Evolutionary conservation across 2,329 filamentous ascomycete species (phyloP).

Genomic region (Diaporthe eres): DNA sequence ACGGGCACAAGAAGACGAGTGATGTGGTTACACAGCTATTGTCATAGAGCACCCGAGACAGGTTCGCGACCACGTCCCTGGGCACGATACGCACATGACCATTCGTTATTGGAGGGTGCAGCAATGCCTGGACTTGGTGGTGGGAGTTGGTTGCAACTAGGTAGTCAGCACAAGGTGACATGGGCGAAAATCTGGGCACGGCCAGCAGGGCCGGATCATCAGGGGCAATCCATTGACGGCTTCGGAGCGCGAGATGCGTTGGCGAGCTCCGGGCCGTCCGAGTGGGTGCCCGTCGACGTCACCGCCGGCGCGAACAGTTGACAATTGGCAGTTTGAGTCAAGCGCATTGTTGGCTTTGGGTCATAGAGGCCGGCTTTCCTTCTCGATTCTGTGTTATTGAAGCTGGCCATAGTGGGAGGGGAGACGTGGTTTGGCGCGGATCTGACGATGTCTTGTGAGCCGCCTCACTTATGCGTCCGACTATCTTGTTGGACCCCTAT

Average conservation of each 20-base stretch:
- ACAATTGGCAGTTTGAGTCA: slow-evolving; percentile 13
- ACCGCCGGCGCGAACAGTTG: background rate
- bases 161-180: background rate
- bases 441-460: slow-evolving; percentile 11
- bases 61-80: background rate
- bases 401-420: background rate
- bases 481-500: background rate
- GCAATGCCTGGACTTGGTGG: background rate
- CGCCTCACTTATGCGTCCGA: slow-evolving; percentile 11
- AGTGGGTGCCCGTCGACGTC: slow-evolving; percentile 31
- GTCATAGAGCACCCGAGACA: background rate
- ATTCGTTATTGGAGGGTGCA: background rate
- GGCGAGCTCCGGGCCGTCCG: slow-evolving; percentile 22
- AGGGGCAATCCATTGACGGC: slow-evolving; percentile 27
- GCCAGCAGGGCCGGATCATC: slow-evolving; percentile 28
- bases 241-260: slow-evolving; percentile 16
- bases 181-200: background rate
- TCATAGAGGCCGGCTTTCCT: background rate
- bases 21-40: background rate
- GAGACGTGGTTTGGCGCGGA: background rate
- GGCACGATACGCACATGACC: background rate
- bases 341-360: slow-evolving; percentile 10
- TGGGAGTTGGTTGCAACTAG: background rate
- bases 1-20: background rate
- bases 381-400: background rate